These are phyloP conservation scores for Pouteria campechiana DNA, from an alignment of 179 eudicot species.

Conservation along the genomic window DNA sequence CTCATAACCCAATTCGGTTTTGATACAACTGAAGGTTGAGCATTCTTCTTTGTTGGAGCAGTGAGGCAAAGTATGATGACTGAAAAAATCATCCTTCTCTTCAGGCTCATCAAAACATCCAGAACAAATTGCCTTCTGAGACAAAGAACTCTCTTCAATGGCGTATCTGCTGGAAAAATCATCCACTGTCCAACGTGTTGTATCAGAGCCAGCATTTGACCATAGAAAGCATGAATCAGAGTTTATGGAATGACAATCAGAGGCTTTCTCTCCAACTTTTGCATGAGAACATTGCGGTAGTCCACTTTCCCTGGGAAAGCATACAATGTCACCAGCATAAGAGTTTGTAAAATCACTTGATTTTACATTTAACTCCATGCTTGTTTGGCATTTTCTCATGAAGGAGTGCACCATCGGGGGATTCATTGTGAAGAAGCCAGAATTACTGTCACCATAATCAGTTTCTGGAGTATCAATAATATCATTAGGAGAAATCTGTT, in stretches of 20 bases:
- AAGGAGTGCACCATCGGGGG: conserved; percentile 15
- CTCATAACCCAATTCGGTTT: conserved; percentile 4
- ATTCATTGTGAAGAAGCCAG: conserved; percentile 12
- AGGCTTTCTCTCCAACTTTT: conserved; percentile 9
- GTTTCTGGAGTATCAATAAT: conserved; percentile 15
- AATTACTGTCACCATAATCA: conserved; percentile 10
- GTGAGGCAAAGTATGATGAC: conserved; percentile 3
- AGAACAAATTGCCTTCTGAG: conserved; percentile 7
- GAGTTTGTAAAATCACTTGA: conserved; percentile 7
- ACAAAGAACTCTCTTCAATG: conserved; percentile 14
- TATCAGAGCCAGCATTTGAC: conserved; percentile 15
- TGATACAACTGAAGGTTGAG: conserved; percentile 1
- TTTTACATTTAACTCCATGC: conserved; percentile 9
- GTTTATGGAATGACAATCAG: conserved; percentile 12
- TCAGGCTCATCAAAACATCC: conserved; percentile 17
- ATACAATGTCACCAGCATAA: conserved; percentile 7
- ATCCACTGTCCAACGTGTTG: conserved; percentile 16
- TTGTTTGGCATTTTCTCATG: conserved; percentile 10
- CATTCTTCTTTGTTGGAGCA: conserved; percentile 6
- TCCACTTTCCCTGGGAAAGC: conserved; percentile 10
- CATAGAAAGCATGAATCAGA: conserved; percentile 15
- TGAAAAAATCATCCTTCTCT: conserved; percentile 6
- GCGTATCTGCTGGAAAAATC: conserved; percentile 9
- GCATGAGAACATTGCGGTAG: conserved; percentile 8
- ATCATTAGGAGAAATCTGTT: conserved; percentile 13